Evolutionary conservation across 1,284 basidiomycete genomes (phyloP), one percentile per base, ranked within the genome.

Genomic region (Ganoderma meredithae): DNA sequence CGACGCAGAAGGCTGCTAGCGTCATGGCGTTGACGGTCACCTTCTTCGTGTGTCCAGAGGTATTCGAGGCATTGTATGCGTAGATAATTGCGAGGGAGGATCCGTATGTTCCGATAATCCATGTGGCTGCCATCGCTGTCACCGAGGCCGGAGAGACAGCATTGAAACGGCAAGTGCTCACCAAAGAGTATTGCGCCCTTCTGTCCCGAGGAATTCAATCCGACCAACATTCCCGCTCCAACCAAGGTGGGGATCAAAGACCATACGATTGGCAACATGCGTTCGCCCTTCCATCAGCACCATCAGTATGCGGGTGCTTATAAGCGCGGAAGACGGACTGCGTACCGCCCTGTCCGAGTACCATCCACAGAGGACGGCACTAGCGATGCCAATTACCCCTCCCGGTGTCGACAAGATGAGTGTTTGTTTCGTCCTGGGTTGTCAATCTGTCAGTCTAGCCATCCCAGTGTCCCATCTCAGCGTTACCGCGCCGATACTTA

Each of bases 31-130:
- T 90, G 68, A 90, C 82, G 1, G 88, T 70, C 36, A 81, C 82
- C 80, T 91, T 92, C 82, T 92, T 91, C 1, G 89, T 91, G 64
- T 89, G 86, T 2, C 90, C 90, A 53, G 85, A 85, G 0, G 86
- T 90, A 74, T 92, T 91, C 60, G 86, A 87, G 0, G 88, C 88
- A 65, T 90, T 90, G 73, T 89, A 91, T 0, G 88, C 87, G 71
- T 90, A 92, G 22, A 92, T 82, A 0, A 86, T 84, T 0, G 88
- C 84, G 3, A 91, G 77, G 0, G 88, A 84, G 60, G 86, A 88
- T 10, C 89, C 88, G 71, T 87, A 90, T 2, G 87, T 86, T 19
- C 83, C 82, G 43, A 86, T 82, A n/a, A 92, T 79, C 71, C 90
- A 89, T 9, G 82, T 81, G 13, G 82, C 88, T 88, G 60, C 31